phyloP scores from a whole-genome alignment of 2,329 filamentous ascomycete species.

The Fusarium sulawesiense region DNA sequence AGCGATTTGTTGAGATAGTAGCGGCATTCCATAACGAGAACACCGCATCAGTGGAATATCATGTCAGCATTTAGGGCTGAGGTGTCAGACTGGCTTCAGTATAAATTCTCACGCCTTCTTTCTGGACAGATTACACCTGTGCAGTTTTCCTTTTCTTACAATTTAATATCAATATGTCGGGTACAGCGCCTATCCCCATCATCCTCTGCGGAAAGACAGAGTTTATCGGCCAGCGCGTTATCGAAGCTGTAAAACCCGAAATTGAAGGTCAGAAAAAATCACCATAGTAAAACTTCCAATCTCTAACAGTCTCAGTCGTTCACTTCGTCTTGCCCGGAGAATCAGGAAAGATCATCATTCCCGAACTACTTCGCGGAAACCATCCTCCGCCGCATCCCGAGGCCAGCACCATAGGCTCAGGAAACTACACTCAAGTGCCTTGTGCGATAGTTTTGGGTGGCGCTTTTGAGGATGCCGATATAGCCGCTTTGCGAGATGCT shows the following conservation, averaged over 20 bases:
- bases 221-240: slow-evolving; percentile 9
- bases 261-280: slow-evolving; percentile 10
- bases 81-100: neutral
- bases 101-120: neutral
- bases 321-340: slow-evolving; percentile 30
- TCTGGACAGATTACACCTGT: accelerated
- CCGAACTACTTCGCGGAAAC: neutral
- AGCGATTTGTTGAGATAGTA: accelerated
- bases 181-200: slow-evolving; percentile 7
- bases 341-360: slow-evolving; percentile 22
- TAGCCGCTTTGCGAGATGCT: neutral
- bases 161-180: neutral
- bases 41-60: neutral
- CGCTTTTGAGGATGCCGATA: slow-evolving; percentile 20
- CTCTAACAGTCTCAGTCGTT: neutral
- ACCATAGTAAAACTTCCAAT: too few relatives aligned
- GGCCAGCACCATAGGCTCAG: slow-evolving; percentile 10
- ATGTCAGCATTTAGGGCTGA: neutral
- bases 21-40: accelerated
- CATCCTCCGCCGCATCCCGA: slow-evolving; percentile 4
- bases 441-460: slow-evolving; percentile 18
- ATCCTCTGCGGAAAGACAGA: slow-evolving; percentile 34
- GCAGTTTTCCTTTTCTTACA: neutral
- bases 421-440: slow-evolving; percentile 3
- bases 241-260: slow-evolving; percentile 25